Conservation (phyloP, 192 early-diverging fungal species). For the Entophlyctis luteolus region DNA sequence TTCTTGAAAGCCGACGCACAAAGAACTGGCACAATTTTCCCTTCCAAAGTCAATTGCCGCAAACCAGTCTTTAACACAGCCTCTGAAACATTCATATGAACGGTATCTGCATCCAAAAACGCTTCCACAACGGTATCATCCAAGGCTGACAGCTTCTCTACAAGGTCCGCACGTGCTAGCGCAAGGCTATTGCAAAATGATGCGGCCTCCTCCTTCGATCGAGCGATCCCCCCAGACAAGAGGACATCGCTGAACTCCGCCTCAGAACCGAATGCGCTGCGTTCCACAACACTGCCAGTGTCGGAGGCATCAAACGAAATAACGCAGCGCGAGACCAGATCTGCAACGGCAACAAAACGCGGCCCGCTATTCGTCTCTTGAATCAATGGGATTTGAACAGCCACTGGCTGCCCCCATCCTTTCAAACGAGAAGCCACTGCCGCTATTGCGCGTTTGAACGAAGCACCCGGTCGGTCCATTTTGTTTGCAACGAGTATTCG, state of each 20-base stretch:
- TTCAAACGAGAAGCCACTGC: conserved; percentile 32
- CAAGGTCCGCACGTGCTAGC: conserved; percentile 62
- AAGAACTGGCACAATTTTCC: conserved; percentile 75
- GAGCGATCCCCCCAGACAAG: neutral
- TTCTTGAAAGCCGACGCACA: conserved; percentile 86
- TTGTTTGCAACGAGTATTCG: conserved; percentile 92
- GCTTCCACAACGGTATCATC: conserved; percentile 81
- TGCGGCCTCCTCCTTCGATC: neutral
- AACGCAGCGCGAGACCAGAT: conserved; percentile 70
- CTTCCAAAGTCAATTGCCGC: conserved; percentile 65
- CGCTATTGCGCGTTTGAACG: conserved; percentile 53
- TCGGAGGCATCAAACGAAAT: conserved; percentile 57
- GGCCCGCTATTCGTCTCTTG: conserved; percentile 40
- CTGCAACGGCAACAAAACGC: conserved; percentile 61
- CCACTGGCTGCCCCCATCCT: conserved; percentile 59
- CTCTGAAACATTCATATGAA: conserved; percentile 63
- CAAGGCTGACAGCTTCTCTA: conserved; percentile 78
- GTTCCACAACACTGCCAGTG: conserved; percentile 39
- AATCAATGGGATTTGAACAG: conserved; percentile 68
- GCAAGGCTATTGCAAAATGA: conserved; percentile 26
- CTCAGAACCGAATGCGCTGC: neutral
- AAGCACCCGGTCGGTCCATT: conserved; percentile 84
- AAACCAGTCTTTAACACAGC: conserved; percentile 63
- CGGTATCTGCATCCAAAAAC: conserved; percentile 72
- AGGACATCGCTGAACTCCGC: neutral